Evolutionary conservation across 2,329 filamentous ascomycete genomes (phyloP).

Genomic region (Diplocarpon mali): DNA sequence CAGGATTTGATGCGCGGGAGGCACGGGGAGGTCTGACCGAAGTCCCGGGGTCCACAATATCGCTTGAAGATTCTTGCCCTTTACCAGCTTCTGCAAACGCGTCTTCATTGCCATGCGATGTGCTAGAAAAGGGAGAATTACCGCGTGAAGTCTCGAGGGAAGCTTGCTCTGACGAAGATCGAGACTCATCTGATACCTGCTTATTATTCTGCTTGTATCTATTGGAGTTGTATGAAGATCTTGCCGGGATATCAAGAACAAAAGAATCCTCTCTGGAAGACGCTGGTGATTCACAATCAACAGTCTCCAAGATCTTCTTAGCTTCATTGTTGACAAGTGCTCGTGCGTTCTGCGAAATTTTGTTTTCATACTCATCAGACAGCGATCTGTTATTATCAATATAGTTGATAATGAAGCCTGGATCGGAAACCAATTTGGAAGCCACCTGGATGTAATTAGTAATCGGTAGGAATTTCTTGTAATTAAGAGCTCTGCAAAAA

Average conservation of each 20-base stretch:
- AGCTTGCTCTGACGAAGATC: not conserved
- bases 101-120: not conserved
- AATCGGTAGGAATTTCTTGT: no score
- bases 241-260: not conserved
- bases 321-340: slow-evolving; percentile 1
- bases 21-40: no score
- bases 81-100: not conserved
- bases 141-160: not conserved
- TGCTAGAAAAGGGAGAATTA: not conserved
- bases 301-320: not conserved
- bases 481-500: no score
- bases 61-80: not conserved
- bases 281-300: not conserved
- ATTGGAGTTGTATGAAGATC: not conserved
- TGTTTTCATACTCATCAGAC: not conserved
- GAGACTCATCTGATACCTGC: not conserved
- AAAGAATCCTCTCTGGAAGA: not conserved
- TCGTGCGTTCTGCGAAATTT: not conserved
- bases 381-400: not conserved
- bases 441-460: not conserved
- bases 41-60: not conserved
- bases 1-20: no score
- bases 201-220: not conserved
- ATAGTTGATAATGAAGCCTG: not conserved
- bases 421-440: slow-evolving; percentile 1